phyloP scores from a whole-genome alignment of 495 filamentous ascomycete species.

The Talaromyces stipitatus region DNA sequence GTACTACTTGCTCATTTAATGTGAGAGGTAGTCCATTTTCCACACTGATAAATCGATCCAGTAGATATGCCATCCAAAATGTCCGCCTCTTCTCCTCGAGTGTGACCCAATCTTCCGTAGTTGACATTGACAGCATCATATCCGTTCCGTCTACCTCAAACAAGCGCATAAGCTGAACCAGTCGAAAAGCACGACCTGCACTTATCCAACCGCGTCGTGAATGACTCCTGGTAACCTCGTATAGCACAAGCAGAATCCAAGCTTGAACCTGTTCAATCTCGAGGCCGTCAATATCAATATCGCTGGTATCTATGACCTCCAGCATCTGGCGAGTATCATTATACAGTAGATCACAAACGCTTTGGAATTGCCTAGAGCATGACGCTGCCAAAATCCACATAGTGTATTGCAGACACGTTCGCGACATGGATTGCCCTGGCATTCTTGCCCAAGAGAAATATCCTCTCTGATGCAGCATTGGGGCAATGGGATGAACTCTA shows the following conservation, averaged over 20 bases:
- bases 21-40: constrained; percentile 35
- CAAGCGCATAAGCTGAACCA: constrained; percentile 42
- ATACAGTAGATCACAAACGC: constrained; percentile 37
- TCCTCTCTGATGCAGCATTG: constrained; percentile 43
- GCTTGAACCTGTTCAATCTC: constrained; percentile 40
- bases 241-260: constrained; percentile 46
- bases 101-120: constrained; percentile 7
- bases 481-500: constrained; percentile 44
- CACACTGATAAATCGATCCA: constrained; percentile 35
- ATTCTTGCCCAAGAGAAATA: constrained; percentile 26
- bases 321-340: constrained; percentile 40
- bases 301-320: constrained; percentile 19
- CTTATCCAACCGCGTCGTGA: constrained; percentile 44
- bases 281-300: neutral
- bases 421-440: constrained; percentile 7
- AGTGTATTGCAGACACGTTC: constrained; percentile 41
- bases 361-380: constrained; percentile 42
- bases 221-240: constrained; percentile 42
- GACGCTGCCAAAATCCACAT: constrained; percentile 49
- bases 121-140: neutral
- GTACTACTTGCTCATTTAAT: constrained; percentile 42
- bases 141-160: constrained; percentile 38
- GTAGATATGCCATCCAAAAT: constrained; percentile 41
- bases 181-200: constrained; percentile 45
- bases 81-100: constrained; percentile 34